Percentiles rank a stretch among this genome's conserved stretches.
These are phyloP conservation scores for Keqinozyma sinolaborantium DNA, from an alignment of 1,139 yeast species.

Conservation along the genomic window DNA sequence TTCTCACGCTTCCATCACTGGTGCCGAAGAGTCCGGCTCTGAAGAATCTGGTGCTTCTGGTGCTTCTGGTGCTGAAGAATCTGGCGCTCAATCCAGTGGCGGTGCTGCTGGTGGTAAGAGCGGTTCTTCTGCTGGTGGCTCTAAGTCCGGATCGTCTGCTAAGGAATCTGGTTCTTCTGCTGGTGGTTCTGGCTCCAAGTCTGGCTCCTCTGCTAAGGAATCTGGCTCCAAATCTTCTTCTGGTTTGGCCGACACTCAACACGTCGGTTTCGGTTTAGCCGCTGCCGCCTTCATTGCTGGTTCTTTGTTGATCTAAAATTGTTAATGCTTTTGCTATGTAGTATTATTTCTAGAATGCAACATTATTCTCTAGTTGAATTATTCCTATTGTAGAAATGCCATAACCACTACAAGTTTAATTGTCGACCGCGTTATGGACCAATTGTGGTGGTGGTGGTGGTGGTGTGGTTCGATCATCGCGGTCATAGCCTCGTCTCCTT, in stretches of 20 bases:
- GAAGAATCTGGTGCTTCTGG: slow-evolving; percentile 19
- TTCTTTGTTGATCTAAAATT: neutral
- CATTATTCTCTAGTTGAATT: no score
- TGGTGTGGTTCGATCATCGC: no score
- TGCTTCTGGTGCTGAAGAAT: slow-evolving; percentile 17
- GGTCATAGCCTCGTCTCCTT: no score
- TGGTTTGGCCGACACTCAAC: neutral
- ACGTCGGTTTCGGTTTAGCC: neutral
- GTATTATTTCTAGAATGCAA: no score
- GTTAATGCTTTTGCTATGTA: no score
- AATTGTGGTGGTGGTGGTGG: no score
- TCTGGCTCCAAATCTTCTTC: neutral
- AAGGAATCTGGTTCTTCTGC: slow-evolving; percentile 8
- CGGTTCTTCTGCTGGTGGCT: slow-evolving; percentile 6
- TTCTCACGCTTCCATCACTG: slow-evolving; percentile 8
- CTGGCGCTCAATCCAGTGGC: slow-evolving; percentile 3
- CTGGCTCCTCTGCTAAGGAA: neutral
- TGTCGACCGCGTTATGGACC: no score
- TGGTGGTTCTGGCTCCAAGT: neutral
- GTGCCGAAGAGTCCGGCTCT: slow-evolving; percentile 3
- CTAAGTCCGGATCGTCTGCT: slow-evolving; percentile 10
- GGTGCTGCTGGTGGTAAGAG: slow-evolving; percentile 5
- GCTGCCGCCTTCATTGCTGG: neutral
- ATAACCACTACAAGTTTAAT: no score
- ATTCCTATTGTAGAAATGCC: no score